A percentile compares a stretch with the other conserved stretches of the same genome.
Evolutionary conservation across 106 monocot species (phyloP).

Genomic region (Dendrobium chrysotoxum): DNA sequence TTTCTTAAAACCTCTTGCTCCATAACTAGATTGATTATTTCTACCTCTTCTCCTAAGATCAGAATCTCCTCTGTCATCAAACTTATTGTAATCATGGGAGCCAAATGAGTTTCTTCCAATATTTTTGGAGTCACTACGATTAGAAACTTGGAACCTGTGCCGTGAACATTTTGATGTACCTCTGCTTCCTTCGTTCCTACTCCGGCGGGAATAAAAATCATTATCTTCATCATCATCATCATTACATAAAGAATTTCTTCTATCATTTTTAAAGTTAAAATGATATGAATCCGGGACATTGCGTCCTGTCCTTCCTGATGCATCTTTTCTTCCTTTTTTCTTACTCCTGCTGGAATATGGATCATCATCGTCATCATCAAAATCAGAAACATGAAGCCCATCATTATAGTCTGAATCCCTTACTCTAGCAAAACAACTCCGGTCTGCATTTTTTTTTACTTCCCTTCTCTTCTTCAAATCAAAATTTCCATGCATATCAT

Average conservation of each 20-base stretch:
- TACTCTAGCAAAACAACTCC: slow-evolving; percentile 1
- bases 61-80: slow-evolving; percentile 6
- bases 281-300: background rate
- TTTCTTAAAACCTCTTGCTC: slow-evolving; percentile 18
- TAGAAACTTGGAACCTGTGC: background rate
- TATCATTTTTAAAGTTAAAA: slow-evolving; percentile 1
- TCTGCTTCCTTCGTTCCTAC: background rate
- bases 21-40: slow-evolving; percentile 10
- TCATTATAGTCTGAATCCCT: slow-evolving; percentile 21
- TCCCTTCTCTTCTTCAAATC: slow-evolving; percentile 22
- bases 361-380: slow-evolving; percentile 21
- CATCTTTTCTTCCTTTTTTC: background rate
- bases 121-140: background rate
- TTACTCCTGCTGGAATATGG: slow-evolving; percentile 9
- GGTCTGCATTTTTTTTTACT: slow-evolving; percentile 3
- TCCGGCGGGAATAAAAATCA: background rate
- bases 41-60: slow-evolving; percentile 8
- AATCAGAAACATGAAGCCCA: slow-evolving; percentile 12
- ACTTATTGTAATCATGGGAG: background rate
- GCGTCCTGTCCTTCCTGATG: background rate
- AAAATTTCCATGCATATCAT: slow-evolving; percentile 18
- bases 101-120: background rate
- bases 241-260: slow-evolving; percentile 15
- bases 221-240: background rate
- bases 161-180: background rate